A percentile compares a stretch with the other conserved stretches of the same genome.
phyloP scores from a whole-genome alignment of 2,329 filamentous ascomycete genomes.

The Emergomyces orientalis region DNA sequence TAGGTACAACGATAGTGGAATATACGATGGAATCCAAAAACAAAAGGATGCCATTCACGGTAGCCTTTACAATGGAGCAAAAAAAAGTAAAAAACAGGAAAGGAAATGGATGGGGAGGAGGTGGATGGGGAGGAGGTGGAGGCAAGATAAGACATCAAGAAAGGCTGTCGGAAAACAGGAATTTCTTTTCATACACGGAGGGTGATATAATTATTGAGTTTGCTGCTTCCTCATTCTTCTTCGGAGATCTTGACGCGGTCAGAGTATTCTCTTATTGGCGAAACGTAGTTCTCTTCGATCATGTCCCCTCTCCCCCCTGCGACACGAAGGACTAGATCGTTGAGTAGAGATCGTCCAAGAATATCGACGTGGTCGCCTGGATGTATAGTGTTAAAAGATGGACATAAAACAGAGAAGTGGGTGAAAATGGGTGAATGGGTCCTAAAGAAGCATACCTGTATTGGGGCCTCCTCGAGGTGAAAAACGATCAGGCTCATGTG shows the following conservation, averaged over 20 bases:
- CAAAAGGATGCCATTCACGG: not conserved
- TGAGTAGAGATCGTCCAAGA: conserved; percentile 74
- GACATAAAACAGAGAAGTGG: no score
- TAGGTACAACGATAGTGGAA: not conserved
- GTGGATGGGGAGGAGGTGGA: not conserved
- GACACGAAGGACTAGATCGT: conserved; percentile 79
- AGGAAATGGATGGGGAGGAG: not conserved
- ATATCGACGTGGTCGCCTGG: conserved; percentile 95
- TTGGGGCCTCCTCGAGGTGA: conserved; percentile 65
- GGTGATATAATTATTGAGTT: not conserved
- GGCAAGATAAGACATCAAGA: not conserved
- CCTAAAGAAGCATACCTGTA: conserved; percentile 38
- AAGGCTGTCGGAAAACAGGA: not conserved
- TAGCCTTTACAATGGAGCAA: not conserved
- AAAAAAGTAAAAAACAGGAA: not conserved
- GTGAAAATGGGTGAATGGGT: not conserved
- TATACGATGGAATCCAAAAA: not conserved
- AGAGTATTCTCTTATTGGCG: conserved; percentile 73
- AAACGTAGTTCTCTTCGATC: conserved; percentile 68
- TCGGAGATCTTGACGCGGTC: conserved; percentile 76
- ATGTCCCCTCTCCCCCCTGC: conserved; percentile 74
- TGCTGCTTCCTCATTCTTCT: conserved; percentile 33
- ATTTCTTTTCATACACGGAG: not conserved
- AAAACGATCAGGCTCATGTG: conserved; percentile 87
- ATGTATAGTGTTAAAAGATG: conserved; percentile 1